phyloP scores from a whole-genome alignment of 345 rosid genomes.

The Turnera subulata region DNA sequence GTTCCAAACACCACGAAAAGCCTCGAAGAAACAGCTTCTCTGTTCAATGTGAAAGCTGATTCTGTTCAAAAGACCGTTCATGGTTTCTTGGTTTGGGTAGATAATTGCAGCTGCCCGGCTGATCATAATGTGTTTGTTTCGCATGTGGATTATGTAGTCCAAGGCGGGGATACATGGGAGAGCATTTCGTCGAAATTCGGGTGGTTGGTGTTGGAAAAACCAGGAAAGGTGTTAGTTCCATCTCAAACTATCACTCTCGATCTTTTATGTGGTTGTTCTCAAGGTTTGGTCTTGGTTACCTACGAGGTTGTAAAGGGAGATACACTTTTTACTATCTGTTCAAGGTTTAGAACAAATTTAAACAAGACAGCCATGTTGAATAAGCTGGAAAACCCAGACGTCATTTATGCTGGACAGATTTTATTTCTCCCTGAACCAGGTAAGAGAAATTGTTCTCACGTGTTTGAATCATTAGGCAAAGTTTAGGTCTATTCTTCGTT shows the following conservation, averaged over 20 bases:
- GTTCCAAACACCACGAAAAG: conserved; percentile 9
- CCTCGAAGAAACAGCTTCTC: conserved; percentile 25
- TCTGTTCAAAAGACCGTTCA: conserved; percentile 15
- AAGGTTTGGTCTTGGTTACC: conserved; percentile 6
- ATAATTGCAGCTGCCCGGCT: conserved; percentile 25
- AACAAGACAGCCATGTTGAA: conserved; percentile 19
- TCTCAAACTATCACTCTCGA: conserved; percentile 18
- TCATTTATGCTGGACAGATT: conserved; percentile 18
- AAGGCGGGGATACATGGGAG: conserved; percentile 24
- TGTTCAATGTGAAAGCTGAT: conserved; percentile 13
- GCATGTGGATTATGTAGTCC: conserved; percentile 25
- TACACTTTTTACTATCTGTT: conserved; percentile 20
- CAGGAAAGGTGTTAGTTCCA: conserved; percentile 5
- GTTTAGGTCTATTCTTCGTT: too few species aligned
- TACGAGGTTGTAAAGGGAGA: conserved; percentile 24
- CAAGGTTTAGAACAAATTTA: conserved; percentile 14
- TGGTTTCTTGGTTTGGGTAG: conserved; percentile 26
- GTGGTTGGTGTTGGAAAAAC: conserved; percentile 15
- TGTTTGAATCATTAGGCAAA: too few species aligned
- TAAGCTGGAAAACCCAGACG: conserved; percentile 13
- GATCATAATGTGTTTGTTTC: conserved; percentile 8
- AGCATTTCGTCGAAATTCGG: conserved; percentile 17
- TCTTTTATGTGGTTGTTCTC: conserved; percentile 26
- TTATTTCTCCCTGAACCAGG: conserved; percentile 22
- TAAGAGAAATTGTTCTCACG: conserved; percentile 5